Base-by-base conservation (phyloP, 306 rosid genomes). In the Prunus mongolica region DNA sequence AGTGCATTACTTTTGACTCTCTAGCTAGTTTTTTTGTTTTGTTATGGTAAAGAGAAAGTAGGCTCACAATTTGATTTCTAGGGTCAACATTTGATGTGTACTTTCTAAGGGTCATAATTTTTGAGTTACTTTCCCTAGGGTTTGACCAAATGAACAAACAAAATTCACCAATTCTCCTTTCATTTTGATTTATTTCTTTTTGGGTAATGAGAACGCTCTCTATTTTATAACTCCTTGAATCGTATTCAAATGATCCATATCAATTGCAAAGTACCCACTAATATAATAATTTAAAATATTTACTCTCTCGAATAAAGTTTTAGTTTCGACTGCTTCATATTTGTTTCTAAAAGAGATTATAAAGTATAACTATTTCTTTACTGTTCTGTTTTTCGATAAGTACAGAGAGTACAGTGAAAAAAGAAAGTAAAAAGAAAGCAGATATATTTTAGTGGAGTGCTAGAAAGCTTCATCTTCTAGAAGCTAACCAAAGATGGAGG, bases 381-480 rank as follows among this genome's bases (percentile, higher is more conserved):
- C 54, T 3, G 58, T 18, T 52, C 2, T 15, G 24, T 18, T 3
- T 52, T 6, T 15, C 22, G 10, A 0, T 5, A 6, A 52, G 58
- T 18, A 52, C n/a, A 47, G 0, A 13, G 52, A 47, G 15, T 47
- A 47, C 52, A 12, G 3, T 24, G 1, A 24, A 24, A 4, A 58
- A 34, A 32, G 1, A 34, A 13, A 58, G 8, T 0, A 58, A 58
- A 22, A 12, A 6, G 16, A 50, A 28, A 13, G 25, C 7, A 54
- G 0, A 16, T 1, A 30, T 3, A 32, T 13, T 15, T 3, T 63
- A 28, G 16, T 58, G 1, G 65, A 25, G 27, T 9, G 4, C 1
- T 7, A 15, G 52, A 58, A 58, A 25, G 41, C 67, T 67, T 57
- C 16, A 41, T 27, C 79, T 19, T 82, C 82, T 49, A n/a, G 85